Conservation (phyloP, 768 basidiomycete species). For the Mycena epipterygia region DNA sequence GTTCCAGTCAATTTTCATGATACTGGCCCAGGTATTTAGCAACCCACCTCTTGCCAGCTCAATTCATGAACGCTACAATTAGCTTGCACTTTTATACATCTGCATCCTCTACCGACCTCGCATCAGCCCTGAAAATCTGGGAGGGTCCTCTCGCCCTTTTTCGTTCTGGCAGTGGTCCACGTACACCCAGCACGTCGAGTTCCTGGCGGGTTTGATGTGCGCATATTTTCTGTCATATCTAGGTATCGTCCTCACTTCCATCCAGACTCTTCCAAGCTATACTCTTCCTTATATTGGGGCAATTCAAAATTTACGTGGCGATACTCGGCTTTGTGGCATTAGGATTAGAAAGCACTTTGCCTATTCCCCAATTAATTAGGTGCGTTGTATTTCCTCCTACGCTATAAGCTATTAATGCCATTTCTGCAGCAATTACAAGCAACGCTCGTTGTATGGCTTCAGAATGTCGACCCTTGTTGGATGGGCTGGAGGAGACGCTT, state of each 20-base stretch:
- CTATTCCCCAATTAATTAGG: constrained; percentile 89
- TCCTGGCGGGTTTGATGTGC: constrained; percentile 84
- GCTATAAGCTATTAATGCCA: background rate
- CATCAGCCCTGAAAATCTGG: constrained; percentile 69
- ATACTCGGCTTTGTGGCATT: constrained; percentile 83
- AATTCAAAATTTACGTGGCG: constrained; percentile 69
- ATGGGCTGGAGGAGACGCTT: constrained; percentile 87
- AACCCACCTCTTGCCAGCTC: constrained; percentile 23
- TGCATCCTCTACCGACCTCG: constrained; percentile 81
- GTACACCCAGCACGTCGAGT: constrained; percentile 86
- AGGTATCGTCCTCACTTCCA: constrained; percentile 41
- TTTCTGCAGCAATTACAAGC: constrained; percentile 76
- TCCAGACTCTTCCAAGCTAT: constrained; percentile 77
- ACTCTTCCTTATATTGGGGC: constrained; percentile 79
- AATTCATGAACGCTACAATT: constrained; percentile 25
- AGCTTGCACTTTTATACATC: constrained; percentile 87
- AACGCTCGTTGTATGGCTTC: constrained; percentile 87
- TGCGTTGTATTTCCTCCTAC: constrained; percentile 43
- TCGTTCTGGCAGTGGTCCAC: constrained; percentile 90
- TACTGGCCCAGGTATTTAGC: constrained; percentile 77
- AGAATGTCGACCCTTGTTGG: constrained; percentile 85
- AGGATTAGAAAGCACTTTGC: constrained; percentile 89
- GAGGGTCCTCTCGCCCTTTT: constrained; percentile 73
- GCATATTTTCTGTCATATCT: constrained; percentile 35
- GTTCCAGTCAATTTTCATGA: constrained; percentile 89